Evolutionary conservation across 2,329 filamentous ascomycete species (phyloP).

Genomic region (Elsinoe arachidis): DNA sequence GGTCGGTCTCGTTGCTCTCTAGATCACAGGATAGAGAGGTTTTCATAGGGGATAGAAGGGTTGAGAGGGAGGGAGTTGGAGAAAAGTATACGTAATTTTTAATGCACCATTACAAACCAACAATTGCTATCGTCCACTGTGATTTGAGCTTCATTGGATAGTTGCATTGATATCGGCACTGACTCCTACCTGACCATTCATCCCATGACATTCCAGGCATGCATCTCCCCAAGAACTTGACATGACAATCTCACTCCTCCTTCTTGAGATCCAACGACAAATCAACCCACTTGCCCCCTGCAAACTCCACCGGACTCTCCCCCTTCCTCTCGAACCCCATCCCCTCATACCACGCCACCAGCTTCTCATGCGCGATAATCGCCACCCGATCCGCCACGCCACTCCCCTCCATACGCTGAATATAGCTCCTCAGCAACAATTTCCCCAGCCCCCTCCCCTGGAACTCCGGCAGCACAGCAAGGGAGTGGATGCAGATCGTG

Average conservation of each 20-base stretch:
- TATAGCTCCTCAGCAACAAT: conserved; percentile 65
- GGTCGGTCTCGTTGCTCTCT: conserved; percentile 8
- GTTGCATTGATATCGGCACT: no score
- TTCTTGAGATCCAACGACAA: conserved; percentile 50
- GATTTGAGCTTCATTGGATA: neutral
- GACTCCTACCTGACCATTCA: no score
- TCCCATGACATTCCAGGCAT: neutral
- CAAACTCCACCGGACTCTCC: conserved; percentile 60
- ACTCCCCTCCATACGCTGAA: conserved; percentile 64
- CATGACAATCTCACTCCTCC: neutral
- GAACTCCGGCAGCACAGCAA: conserved; percentile 68
- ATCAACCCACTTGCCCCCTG: conserved; percentile 72
- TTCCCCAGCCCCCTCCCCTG: conserved; percentile 67
- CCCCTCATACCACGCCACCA: conserved; percentile 67
- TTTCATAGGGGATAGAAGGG: neutral
- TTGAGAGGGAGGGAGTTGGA: neutral
- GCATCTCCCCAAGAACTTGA: neutral
- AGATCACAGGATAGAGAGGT: neutral
- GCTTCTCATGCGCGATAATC: conserved; percentile 65
- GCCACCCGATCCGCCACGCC: conserved; percentile 64
- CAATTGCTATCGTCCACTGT: neutral
- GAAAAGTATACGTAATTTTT: conserved; percentile 2
- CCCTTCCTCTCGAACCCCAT: conserved; percentile 64
- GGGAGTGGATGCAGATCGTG: conserved; percentile 72
- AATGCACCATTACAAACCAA: neutral